phyloP scores from a whole-genome alignment of 352 stramenopile species.

The Phytopythium delawarense region DNA sequence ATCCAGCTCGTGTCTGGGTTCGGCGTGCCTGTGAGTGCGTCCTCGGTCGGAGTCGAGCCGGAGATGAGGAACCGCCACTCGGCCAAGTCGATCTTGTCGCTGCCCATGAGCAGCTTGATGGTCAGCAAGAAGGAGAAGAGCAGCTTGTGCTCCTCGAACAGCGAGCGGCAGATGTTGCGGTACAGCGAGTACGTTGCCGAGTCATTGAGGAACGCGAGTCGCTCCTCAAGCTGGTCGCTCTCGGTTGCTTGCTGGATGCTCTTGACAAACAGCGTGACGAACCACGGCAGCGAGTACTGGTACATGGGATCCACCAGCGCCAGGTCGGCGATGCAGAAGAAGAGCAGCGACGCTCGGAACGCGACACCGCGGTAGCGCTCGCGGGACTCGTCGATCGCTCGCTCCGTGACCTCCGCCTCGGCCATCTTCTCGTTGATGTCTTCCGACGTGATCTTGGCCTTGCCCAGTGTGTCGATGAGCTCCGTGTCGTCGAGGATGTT shows the following conservation, averaged over 20 bases:
- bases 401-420: conserved; percentile 90
- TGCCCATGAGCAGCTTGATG: conserved; percentile 81
- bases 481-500: conserved; percentile 93
- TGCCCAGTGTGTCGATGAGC: conserved; percentile 90
- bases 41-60: conserved; percentile 47
- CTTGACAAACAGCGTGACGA: conserved; percentile 90
- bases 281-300: conserved; percentile 93
- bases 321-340: conserved; percentile 91
- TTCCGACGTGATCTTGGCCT: conserved; percentile 89
- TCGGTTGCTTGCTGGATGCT: conserved; percentile 79
- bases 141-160: conserved; percentile 94
- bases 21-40: conserved; percentile 7
- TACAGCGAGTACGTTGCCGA: conserved; percentile 94
- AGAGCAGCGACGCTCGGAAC: conserved; percentile 84
- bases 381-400: conserved; percentile 87
- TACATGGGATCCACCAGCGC: conserved; percentile 89
- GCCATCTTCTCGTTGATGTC: conserved; percentile 93
- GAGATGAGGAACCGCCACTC: conserved; percentile 94
- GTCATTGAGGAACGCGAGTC: conserved; percentile 88
- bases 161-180: conserved; percentile 90
- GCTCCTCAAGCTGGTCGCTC: conserved; percentile 57
- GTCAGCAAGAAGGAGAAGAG: conserved; percentile 91
- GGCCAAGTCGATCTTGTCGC: conserved; percentile 75
- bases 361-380: conserved; percentile 88
- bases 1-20: conserved; percentile 27